Percentiles rank a stretch among this genome's conserved stretches.
Conservation (phyloP, 1,139 yeast species). For the Candida neerlandica region DNA sequence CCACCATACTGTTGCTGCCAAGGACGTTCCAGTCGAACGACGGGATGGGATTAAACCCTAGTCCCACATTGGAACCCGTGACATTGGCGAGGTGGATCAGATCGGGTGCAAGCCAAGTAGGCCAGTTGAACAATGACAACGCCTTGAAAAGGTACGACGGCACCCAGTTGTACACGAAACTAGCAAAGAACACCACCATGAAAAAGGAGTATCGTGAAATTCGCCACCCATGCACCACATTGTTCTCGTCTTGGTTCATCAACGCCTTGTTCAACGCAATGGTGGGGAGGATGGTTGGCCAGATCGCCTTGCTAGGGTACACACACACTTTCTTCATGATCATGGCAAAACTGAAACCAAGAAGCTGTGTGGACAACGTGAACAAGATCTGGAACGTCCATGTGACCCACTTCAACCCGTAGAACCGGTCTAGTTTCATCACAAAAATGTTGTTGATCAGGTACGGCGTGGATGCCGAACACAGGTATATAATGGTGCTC, state of each 20-base stretch:
- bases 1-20: constrained; percentile 44
- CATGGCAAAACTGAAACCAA: constrained; percentile 52
- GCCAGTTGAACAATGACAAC: constrained; percentile 49
- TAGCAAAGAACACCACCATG: constrained; percentile 31
- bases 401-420: constrained; percentile 48
- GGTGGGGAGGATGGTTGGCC: constrained; percentile 52
- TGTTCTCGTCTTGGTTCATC: constrained; percentile 32
- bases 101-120: constrained; percentile 46
- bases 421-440: constrained; percentile 47
- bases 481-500: constrained; percentile 47
- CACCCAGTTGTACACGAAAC: constrained; percentile 47
- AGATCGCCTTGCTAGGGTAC: constrained; percentile 46
- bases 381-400: constrained; percentile 41
- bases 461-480: constrained; percentile 49
- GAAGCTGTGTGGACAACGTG: constrained; percentile 44
- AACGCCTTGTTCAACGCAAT: constrained; percentile 48
- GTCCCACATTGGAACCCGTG: constrained; percentile 40
- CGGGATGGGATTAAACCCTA: constrained; percentile 49
- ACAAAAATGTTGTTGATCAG: constrained; percentile 48
- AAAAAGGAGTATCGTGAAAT: constrained; percentile 45
- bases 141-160: constrained; percentile 47
- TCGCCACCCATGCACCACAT: constrained; percentile 41
- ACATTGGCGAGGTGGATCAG: constrained; percentile 45
- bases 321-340: constrained; percentile 47
- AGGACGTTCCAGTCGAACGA: constrained; percentile 50